These are phyloP conservation scores for Colletotrichum abscissum DNA, from an alignment of 2,329 filamentous ascomycete species.

Conservation along the genomic window DNA sequence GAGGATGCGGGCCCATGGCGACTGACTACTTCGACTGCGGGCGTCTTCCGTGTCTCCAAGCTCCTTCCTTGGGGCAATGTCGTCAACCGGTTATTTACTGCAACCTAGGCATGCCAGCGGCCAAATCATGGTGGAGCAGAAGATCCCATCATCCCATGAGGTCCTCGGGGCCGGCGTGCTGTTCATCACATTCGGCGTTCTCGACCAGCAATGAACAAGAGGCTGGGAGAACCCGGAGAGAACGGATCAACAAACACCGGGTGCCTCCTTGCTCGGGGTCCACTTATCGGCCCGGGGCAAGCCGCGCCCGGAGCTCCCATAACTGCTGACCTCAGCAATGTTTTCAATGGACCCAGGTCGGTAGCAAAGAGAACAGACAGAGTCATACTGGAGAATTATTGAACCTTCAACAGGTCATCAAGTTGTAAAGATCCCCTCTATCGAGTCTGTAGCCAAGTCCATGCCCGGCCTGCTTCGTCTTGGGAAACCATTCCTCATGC, in stretches of 20 bases:
- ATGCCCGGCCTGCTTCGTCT: background rate
- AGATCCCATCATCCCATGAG: background rate
- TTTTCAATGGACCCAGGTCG: background rate
- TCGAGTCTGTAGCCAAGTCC: background rate
- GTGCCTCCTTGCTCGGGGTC: slow-evolving; percentile 10
- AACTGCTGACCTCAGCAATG: background rate
- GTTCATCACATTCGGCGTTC: background rate
- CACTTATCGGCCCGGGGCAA: slow-evolving; percentile 6
- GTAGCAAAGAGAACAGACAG: background rate
- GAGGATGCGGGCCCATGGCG: background rate
- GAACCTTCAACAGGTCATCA: background rate
- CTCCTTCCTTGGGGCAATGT: background rate
- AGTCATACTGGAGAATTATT: background rate
- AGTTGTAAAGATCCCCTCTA: background rate
- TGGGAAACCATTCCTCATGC: background rate
- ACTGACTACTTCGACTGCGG: background rate
- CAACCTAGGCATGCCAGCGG: background rate
- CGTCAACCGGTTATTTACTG: background rate
- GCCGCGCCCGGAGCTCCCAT: background rate
- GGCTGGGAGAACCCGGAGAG: background rate
- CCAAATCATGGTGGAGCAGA: background rate
- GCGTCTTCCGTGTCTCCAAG: background rate
- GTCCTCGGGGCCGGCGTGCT: background rate
- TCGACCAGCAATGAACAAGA: background rate
- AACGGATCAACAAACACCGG: background rate